phyloP scores from a whole-genome alignment of 495 filamentous ascomycete species.

The Aspergillus biplanus region DNA sequence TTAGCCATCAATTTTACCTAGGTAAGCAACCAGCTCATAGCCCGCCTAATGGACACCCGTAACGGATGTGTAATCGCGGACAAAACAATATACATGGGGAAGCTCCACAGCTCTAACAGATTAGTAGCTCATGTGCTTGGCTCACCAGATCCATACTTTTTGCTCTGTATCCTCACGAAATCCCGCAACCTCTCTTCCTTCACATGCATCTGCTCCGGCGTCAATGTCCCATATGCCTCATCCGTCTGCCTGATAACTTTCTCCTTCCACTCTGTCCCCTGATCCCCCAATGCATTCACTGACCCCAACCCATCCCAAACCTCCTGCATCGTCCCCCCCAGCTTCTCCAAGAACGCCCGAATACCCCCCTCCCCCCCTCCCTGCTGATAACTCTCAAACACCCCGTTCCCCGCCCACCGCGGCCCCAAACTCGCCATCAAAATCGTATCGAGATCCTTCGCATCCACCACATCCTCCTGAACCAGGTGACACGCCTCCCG shows the following conservation, averaged over 20 bases:
- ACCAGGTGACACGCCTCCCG: conserved; percentile 53
- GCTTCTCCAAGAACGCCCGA: conserved; percentile 58
- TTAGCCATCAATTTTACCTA: neutral
- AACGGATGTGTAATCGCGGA: too few relatives aligned
- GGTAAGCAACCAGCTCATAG: neutral
- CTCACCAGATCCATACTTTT: conserved; percentile 21
- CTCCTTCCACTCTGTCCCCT: conserved; percentile 42
- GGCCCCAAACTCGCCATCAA: conserved; percentile 55
- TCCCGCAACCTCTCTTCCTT: conserved; percentile 38
- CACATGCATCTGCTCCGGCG: conserved; percentile 23
- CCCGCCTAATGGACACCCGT: too few relatives aligned
- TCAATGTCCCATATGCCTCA: conserved; percentile 38
- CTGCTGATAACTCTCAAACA: conserved; percentile 64
- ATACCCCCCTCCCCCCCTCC: conserved; percentile 60
- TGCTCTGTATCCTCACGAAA: conserved; percentile 33
- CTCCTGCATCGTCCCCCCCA: conserved; percentile 57
- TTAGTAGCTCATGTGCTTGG: neutral
- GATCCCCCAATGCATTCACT: conserved; percentile 42
- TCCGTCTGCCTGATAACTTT: conserved; percentile 41
- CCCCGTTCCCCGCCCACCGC: conserved; percentile 59
- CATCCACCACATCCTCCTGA: conserved; percentile 48
- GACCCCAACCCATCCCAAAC: conserved; percentile 56
- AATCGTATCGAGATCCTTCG: conserved; percentile 50
- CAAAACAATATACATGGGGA: too few relatives aligned
- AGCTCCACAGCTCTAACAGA: too few relatives aligned